Evolutionary conservation across 257 asterid genomes (phyloP).

Genomic region (Fraxinus quadrangulata): DNA sequence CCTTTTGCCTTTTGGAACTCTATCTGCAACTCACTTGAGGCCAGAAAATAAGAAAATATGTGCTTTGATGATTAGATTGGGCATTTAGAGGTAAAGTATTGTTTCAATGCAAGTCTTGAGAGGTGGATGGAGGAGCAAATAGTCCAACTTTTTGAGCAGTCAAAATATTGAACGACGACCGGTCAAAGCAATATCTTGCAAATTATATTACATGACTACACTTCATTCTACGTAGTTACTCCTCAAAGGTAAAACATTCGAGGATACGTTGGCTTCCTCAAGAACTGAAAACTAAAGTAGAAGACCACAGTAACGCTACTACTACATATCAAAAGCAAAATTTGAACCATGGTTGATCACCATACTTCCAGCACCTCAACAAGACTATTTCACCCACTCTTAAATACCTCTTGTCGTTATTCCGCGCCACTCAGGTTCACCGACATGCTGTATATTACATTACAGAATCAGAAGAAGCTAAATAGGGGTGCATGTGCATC

Average conservation of each 20-base stretch:
- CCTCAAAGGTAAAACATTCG: neutral
- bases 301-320: neutral
- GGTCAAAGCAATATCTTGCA: neutral
- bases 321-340: neutral
- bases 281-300: neutral
- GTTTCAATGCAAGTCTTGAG: neutral
- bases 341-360: neutral
- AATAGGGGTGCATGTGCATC: neutral
- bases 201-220: neutral
- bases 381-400: neutral
- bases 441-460: constrained; percentile 21
- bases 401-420: neutral
- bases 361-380: neutral
- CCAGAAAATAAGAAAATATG: no score
- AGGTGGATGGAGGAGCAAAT: neutral
- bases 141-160: neutral
- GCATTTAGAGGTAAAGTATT: neutral
- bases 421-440: constrained; percentile 5
- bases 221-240: neutral
- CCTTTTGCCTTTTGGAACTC: no score
- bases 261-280: neutral
- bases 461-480: neutral
- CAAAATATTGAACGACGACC: no score
- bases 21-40: no score
- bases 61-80: no score